Evolutionary conservation across 2,329 filamentous ascomycete genomes (phyloP).

Genomic region (Apiospora aurea): DNA sequence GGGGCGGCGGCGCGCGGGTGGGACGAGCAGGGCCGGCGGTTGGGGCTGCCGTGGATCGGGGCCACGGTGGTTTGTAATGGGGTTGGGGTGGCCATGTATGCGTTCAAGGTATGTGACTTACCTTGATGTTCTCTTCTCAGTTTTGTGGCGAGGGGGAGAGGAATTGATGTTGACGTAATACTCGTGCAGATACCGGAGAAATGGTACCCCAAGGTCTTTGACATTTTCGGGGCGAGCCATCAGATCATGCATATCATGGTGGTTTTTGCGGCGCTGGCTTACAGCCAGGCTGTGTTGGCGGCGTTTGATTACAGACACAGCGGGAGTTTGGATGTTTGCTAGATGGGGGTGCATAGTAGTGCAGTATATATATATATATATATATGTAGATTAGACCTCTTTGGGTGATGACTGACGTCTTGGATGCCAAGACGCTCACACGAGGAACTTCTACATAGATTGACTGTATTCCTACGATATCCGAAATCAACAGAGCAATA

Average conservation of each 20-base stretch:
- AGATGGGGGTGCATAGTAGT: not conserved
- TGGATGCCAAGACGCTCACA: not conserved
- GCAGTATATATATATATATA: no score
- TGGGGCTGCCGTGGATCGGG: constrained; percentile 49
- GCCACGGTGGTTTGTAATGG: constrained; percentile 47
- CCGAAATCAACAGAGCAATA: not conserved
- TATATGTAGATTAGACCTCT: no score
- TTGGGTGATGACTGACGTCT: no score
- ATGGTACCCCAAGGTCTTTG: constrained; percentile 51
- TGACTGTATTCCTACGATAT: not conserved
- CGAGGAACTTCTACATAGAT: not conserved
- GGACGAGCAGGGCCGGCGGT: constrained; percentile 44
- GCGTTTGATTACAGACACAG: constrained; percentile 26
- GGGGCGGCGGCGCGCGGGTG: constrained; percentile 44
- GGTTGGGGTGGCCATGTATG: constrained; percentile 48
- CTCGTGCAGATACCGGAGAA: constrained; percentile 49
- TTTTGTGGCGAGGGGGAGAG: not conserved
- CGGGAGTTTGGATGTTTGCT: not conserved
- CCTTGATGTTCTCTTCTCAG: no score
- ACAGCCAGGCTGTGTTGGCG: constrained; percentile 44
- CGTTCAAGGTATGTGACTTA: constrained; percentile 39
- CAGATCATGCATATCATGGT: constrained; percentile 58
- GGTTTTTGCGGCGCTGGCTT: constrained; percentile 48
- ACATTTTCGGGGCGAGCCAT: constrained; percentile 55
- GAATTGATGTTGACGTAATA: not conserved